These are phyloP conservation scores for Parachaetomium inaequale DNA, from an alignment of 495 filamentous ascomycete genomes.

Conservation along the genomic window DNA sequence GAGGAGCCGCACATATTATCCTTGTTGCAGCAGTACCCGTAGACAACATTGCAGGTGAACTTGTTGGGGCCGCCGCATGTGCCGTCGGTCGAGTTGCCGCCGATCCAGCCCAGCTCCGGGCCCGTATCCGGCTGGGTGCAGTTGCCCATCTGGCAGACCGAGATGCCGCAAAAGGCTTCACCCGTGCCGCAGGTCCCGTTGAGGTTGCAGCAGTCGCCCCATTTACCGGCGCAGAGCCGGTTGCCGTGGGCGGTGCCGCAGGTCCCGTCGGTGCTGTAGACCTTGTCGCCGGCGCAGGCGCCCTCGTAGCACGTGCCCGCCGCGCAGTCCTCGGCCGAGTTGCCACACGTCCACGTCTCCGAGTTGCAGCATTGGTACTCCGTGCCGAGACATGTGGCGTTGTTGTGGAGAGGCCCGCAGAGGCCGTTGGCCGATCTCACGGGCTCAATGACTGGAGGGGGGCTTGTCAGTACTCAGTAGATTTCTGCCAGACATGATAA, in stretches of 20 bases:
- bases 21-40: no score
- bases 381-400: no score
- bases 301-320: slow-evolving; percentile 34
- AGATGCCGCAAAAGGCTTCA: background rate
- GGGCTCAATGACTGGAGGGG: no score
- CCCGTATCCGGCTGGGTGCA: slow-evolving; percentile 3
- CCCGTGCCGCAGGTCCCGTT: slow-evolving; percentile 16
- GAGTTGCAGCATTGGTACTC: no score
- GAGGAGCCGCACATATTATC: no score
- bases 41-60: no score
- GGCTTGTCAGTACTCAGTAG: no score
- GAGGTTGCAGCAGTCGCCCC: slow-evolving; percentile 32
- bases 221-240: slow-evolving; percentile 25
- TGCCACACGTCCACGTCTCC: no score
- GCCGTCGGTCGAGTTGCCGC: slow-evolving; percentile 7
- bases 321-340: slow-evolving; percentile 29
- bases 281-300: slow-evolving; percentile 20
- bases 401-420: no score
- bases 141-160: background rate
- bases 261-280: slow-evolving; percentile 27
- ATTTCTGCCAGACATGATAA: no score
- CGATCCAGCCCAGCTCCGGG: slow-evolving; percentile 5
- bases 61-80: slow-evolving; percentile 10
- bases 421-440: no score
- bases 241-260: slow-evolving; percentile 26